Base-by-base conservation (phyloP, 1,139 yeast genomes). In the Eremothecium cymbalariae region DNA sequence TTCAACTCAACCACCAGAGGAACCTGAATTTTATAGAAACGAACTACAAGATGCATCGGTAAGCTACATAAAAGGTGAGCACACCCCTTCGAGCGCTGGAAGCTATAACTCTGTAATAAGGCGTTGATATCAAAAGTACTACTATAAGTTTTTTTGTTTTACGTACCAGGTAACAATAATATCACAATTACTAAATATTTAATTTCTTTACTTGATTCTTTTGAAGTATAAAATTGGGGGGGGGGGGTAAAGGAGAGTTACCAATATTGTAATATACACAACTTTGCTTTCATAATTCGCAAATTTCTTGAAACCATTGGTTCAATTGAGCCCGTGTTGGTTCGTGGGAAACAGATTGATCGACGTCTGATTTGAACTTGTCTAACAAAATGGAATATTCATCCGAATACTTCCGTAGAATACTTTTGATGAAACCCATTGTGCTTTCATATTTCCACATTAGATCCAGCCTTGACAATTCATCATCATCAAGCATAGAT, bases 391-490 rank as follows among this genome's bases (percentile, higher is more conserved):
- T 37, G 8, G 42, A 43, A 37, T 50, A 60, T 34, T 61, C 62
- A 24, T 50, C 55, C 3, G 62, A 52, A 35, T 50, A 63, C 36
- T 63, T 63, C 57, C 70, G 62, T 34, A 65, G 34, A 8, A 62
- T 22, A 37, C 67, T 55, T 46, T 63, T 63, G 12, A 60, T 37
- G 32, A 65, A 58, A 8, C 60, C 55, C 32, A 62, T 32, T 9
- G 56, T 39, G 8, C 59, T 49, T 28, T 56, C 55, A 37, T 63
- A 64, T 39, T 63, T 63, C 68, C 68, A 65, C 19, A 43, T 40
- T 4, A 47, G 31, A 33, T 60, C 64, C 21, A 51, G 41, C 21
- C 38, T 40, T 21, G 44, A 43, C 25, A 55, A 25, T 4, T 49
- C 60, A 19, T 44, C 40, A n/a, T 42, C 43, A 27, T 47, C 47